A percentile compares a stretch with the other conserved stretches of the same genome.
These are phyloP conservation scores for Solanum ahanhuiri DNA, from an alignment of 257 asterid species.

Conservation along the genomic window DNA sequence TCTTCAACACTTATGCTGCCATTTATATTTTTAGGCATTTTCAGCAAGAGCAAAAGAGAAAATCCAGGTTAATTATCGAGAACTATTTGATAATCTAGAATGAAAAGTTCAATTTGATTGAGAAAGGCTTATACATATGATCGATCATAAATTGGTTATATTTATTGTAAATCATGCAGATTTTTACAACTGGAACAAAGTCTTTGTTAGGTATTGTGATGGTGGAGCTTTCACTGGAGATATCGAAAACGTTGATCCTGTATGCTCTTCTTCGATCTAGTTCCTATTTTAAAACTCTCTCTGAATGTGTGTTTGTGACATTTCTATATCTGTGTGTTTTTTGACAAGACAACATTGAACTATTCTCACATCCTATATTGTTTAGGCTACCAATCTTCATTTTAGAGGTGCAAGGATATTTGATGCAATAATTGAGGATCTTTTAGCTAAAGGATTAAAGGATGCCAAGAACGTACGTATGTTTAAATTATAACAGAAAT, in stretches of 20 bases:
- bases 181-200: constrained; percentile 2
- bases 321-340: not conserved
- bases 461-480: not conserved
- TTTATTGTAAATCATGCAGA: not conserved
- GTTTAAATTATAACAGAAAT: not conserved
- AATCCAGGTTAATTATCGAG: not conserved
- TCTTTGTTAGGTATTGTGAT: not conserved
- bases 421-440: not conserved
- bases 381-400: not conserved
- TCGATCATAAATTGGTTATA: not conserved
- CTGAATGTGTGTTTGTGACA: not conserved
- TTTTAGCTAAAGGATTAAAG: not conserved
- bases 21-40: not conserved
- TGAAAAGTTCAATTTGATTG: not conserved
- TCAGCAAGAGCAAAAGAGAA: not conserved
- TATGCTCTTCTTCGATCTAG: not conserved
- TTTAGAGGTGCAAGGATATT: constrained; percentile 3
- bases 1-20: not conserved
- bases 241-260: not conserved
- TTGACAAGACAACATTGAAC: not conserved
- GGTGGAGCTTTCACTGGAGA: not conserved
- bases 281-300: not conserved
- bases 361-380: not conserved
- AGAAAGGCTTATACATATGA: not conserved
- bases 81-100: not conserved